Conservation (phyloP, 768 basidiomycete genomes). For the Pleurotus tuoliensis region DNA sequence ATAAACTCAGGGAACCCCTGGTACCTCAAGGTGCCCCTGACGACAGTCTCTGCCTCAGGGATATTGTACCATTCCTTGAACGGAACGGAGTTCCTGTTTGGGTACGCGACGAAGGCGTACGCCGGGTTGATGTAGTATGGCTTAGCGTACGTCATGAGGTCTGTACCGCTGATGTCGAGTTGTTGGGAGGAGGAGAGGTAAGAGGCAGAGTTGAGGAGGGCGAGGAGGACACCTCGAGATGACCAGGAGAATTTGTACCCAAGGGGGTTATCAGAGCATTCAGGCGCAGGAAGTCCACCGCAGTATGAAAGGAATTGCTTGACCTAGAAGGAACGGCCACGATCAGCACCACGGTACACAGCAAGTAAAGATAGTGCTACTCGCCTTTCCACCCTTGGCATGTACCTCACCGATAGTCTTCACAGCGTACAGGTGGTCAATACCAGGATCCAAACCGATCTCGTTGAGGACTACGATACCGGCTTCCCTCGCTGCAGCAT, state of each 20-base stretch:
- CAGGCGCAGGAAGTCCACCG: constrained; percentile 91
- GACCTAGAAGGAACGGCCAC: constrained; percentile 40
- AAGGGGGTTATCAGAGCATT: constrained; percentile 89
- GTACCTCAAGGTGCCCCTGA: constrained; percentile 92
- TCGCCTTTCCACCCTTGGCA: constrained; percentile 88
- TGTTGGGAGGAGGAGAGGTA: constrained; percentile 67
- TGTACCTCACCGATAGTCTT: constrained; percentile 95
- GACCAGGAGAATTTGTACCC: constrained; percentile 99
- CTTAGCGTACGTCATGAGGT: constrained; percentile 87
- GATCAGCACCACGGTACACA: background rate
- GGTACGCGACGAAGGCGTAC: constrained; percentile 94
- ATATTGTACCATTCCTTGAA: constrained; percentile 93
- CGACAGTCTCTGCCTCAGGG: constrained; percentile 88
- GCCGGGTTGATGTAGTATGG: constrained; percentile 96
- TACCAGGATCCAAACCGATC: constrained; percentile 95
- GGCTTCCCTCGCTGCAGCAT: constrained; percentile 75
- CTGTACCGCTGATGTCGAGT: constrained; percentile 65
- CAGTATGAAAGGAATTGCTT: constrained; percentile 94
- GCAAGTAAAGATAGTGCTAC: constrained; percentile 6
- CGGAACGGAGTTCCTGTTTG: constrained; percentile 89
- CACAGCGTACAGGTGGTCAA: constrained; percentile 90
- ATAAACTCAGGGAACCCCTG: constrained; percentile 98
- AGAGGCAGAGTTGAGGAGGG: constrained; percentile 86
- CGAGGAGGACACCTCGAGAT: constrained; percentile 91
- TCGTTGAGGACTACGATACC: constrained; percentile 97